Percentiles rank a stretch among this genome's conserved stretches.
Conservation (phyloP, 2,329 filamentous ascomycete species). For the Amesomyces nigricolor region DNA sequence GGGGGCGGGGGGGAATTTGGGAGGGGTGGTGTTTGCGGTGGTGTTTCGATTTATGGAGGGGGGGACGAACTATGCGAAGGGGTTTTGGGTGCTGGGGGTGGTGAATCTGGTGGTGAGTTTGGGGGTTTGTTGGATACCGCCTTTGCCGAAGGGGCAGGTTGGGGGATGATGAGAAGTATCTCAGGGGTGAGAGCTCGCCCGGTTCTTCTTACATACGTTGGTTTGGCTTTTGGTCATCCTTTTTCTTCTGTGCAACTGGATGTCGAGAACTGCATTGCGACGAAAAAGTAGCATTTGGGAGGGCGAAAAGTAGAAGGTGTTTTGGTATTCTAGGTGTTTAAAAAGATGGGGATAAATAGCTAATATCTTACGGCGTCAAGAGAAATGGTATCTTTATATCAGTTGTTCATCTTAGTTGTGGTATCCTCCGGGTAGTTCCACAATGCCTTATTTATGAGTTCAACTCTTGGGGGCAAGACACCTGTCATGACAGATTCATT, state of each 20-base stretch:
- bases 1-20: constrained; percentile 76
- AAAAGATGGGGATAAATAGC: too few species aligned
- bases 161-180: constrained; percentile 35
- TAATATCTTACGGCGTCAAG: too few species aligned
- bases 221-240: not conserved
- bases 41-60: constrained; percentile 68
- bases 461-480: too few species aligned
- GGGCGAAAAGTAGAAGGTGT: too few species aligned
- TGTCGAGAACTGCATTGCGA: too few species aligned
- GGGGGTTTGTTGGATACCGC: constrained; percentile 50
- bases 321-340: too few species aligned
- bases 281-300: too few species aligned
- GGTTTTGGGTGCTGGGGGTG: constrained; percentile 77
- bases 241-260: not conserved
- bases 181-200: not conserved
- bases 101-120: constrained; percentile 68
- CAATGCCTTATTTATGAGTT: too few species aligned
- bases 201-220: not conserved
- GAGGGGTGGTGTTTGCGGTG: constrained; percentile 78
- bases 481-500: too few species aligned
- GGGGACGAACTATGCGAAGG: constrained; percentile 60
- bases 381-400: too few species aligned
- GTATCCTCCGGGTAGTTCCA: too few species aligned
- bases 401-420: too few species aligned
- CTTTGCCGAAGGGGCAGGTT: constrained; percentile 50